These are phyloP conservation scores for Pistacia atlantica DNA, from an alignment of 345 rosid genomes.

Conservation along the genomic window DNA sequence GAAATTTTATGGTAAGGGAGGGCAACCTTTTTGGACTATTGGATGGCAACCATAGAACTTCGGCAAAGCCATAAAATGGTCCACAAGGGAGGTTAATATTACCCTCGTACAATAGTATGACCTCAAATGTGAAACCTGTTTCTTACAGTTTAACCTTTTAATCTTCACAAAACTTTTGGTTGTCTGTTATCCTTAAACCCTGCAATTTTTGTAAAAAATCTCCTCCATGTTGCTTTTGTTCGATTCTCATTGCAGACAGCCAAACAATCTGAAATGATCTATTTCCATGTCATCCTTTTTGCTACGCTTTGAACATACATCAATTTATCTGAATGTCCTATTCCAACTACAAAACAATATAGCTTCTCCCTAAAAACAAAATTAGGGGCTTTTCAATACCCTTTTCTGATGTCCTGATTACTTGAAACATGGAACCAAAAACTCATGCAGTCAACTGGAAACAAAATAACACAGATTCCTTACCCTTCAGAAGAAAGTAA, in stretches of 20 bases:
- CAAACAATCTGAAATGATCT: not conserved
- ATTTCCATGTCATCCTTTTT: not conserved
- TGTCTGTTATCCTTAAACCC: not conserved
- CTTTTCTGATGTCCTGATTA: slow-evolving; percentile 1
- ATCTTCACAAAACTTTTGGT: not conserved
- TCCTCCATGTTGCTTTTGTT: not conserved
- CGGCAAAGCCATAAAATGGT: not conserved
- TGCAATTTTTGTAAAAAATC: not conserved
- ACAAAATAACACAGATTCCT: slow-evolving; percentile 23
- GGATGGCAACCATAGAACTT: no score
- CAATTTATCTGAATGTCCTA: not conserved
- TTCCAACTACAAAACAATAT: not conserved
- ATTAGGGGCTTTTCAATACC: slow-evolving; percentile 23
- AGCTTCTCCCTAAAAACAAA: slow-evolving; percentile 82
- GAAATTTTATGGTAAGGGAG: no score
- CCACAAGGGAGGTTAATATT: no score
- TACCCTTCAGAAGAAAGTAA: slow-evolving; percentile 98
- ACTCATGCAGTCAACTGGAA: not conserved
- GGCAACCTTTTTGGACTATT: no score
- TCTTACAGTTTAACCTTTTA: not conserved
- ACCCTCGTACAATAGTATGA: no score
- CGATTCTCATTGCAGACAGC: not conserved
- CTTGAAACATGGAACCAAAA: not conserved
- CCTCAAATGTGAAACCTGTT: not conserved
- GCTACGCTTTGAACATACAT: not conserved